These are phyloP conservation scores for Bruguiera sexangula DNA, from an alignment of 345 rosid genomes.

Conservation along the genomic window DNA sequence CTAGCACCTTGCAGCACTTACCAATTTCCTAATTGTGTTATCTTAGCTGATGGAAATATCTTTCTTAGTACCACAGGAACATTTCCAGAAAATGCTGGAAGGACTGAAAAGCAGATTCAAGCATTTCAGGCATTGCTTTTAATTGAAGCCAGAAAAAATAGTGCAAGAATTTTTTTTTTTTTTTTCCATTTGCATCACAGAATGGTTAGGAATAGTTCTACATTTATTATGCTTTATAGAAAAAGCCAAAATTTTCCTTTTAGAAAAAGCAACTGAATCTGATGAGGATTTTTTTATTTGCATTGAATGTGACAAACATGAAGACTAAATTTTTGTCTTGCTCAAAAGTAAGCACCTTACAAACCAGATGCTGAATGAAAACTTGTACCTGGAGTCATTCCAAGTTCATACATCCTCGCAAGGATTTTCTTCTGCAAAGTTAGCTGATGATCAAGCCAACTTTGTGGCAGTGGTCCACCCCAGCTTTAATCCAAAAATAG, in stretches of 20 bases:
- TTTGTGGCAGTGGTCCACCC: slow-evolving; percentile 74
- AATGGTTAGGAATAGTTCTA: neutral
- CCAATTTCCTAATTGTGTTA: slow-evolving; percentile 67
- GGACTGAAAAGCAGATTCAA: slow-evolving; percentile 42
- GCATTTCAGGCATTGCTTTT: slow-evolving; percentile 1
- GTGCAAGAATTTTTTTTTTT: neutral
- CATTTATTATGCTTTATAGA: neutral
- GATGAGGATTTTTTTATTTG: too few relatives aligned
- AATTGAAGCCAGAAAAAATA: slow-evolving; percentile 6
- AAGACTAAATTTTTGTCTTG: too few relatives aligned
- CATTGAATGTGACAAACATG: too few relatives aligned
- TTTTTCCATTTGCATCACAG: neutral
- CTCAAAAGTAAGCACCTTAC: too few relatives aligned
- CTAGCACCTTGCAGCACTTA: slow-evolving; percentile 23
- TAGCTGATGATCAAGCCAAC: slow-evolving; percentile 63
- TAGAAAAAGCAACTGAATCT: too few relatives aligned
- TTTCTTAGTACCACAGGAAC: slow-evolving; percentile 54
- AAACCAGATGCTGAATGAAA: neutral
- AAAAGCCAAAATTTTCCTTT: neutral
- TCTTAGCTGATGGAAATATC: slow-evolving; percentile 63
- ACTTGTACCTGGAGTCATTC: slow-evolving; percentile 66
- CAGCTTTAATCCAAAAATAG: slow-evolving; percentile 37
- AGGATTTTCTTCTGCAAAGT: slow-evolving; percentile 59
- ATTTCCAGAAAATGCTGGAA: slow-evolving; percentile 74
- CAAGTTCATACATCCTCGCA: slow-evolving; percentile 59